Base-by-base conservation (phyloP, 257 asterid genomes). In the Coffea eugenioides region DNA sequence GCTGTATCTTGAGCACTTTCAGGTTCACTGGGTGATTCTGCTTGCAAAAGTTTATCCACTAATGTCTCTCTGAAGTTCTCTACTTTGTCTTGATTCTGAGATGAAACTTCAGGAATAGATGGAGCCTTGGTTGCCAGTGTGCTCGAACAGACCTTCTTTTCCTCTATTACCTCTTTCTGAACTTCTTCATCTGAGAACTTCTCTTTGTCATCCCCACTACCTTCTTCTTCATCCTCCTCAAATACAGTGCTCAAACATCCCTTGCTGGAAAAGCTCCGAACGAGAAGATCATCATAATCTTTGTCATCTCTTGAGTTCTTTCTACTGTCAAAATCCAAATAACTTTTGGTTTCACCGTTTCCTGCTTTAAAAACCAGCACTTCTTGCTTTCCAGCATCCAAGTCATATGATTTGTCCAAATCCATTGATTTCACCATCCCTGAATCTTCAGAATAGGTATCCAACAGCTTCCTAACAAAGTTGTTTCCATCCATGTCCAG, bases 401-500 rank as follows among this genome's bases (percentile, higher is more conserved):
- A 59, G 75, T 96, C 99, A 3, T 88, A 84, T 0, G 99, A 96
- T 67, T 80, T 85, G 65, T 82, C 92, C 89, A 96, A 84, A 86
- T 96, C 99, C 99, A 95, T 96, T 54, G 99, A 96, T 90, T 91
- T 90, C 20, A 92, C 99, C 99, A 96, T 96, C 46, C 91, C 97
- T 0, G 94, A 77, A 59, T 91, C 97, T 2, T 92, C 97, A 21
- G 80, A 64, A 81, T 85, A 91, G 7, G 75, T 85, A 25, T 91
- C 93, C 92, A 91, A 8, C 72, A 96, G 87, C 71, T 85, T 90
- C 56, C 83, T 91, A 85, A 88, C 89, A 46, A 96, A 92, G 70
- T 83, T 77, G 56, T 86, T 89, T 46, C 94, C 97, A 71, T 84
- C 99, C 31, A 78, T 49, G 6, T 91, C 97, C 34, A n/a, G 74